Evolutionary conservation across 192 early-diverging fungal genomes (phyloP).

Genomic region (Linderina pennispora): DNA sequence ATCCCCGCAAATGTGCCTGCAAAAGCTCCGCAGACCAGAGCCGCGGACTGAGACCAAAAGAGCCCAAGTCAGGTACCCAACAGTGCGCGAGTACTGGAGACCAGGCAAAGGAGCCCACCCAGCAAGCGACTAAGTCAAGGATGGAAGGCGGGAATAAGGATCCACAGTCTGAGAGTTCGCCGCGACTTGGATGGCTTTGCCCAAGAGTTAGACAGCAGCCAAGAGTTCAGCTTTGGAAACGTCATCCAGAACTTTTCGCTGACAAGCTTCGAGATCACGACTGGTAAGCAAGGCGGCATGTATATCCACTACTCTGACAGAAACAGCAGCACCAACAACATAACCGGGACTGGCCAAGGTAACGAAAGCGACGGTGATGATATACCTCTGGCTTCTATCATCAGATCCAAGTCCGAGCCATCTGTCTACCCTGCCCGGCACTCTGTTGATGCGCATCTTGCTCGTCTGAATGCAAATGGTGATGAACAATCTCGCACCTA

Average conservation of each 20-base stretch:
- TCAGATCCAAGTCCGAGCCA: constrained; percentile 35
- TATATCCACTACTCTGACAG: constrained; percentile 23
- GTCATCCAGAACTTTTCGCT: constrained; percentile 31
- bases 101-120: neutral
- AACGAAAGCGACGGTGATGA: constrained; percentile 26
- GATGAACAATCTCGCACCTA: constrained; percentile 6
- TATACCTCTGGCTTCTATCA: constrained; percentile 28
- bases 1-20: no score
- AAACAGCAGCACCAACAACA: neutral
- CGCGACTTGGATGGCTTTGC: neutral
- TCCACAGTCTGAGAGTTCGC: no score
- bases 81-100: neutral
- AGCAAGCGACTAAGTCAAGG: no score
- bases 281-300: constrained; percentile 14
- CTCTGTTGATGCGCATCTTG: constrained; percentile 3
- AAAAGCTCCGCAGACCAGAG: no score
- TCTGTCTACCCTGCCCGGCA: constrained; percentile 2
- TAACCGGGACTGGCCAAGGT: neutral
- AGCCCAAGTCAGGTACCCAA: no score
- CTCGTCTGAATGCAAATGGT: neutral
- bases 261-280: constrained; percentile 22
- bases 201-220: constrained; percentile 1
- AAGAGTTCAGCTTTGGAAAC: constrained; percentile 12
- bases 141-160: no score
- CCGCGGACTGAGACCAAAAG: neutral